Evolutionary conservation across 2,329 filamentous ascomycete genomes (phyloP).

Genomic region (Aureobasidium leucospermi): DNA sequence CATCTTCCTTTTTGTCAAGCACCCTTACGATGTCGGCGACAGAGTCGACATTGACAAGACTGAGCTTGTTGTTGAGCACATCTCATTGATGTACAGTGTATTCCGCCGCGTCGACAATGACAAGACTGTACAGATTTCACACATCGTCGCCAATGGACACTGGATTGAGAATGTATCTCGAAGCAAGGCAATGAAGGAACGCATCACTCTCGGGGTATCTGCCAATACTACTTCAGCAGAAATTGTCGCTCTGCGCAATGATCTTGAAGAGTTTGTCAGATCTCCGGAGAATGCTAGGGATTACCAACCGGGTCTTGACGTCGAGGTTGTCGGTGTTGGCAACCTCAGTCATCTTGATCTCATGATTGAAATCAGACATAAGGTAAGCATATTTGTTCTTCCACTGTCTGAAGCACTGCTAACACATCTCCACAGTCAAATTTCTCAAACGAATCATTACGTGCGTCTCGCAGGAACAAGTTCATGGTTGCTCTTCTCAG

Average conservation of each 20-base stretch:
- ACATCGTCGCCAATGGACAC: slow-evolving; percentile 29
- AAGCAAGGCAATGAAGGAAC: slow-evolving; percentile 30
- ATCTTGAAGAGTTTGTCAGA: slow-evolving; percentile 26
- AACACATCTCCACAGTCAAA: slow-evolving; percentile 26
- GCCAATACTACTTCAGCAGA: slow-evolving; percentile 27
- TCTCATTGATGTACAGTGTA: slow-evolving; percentile 28
- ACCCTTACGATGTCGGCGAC: slow-evolving; percentile 56
- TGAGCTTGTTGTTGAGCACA: slow-evolving; percentile 26
- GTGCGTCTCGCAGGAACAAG: slow-evolving; percentile 73
- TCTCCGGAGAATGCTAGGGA: slow-evolving; percentile 29
- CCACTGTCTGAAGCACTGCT: background rate
- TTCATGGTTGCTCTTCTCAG: slow-evolving; percentile 89
- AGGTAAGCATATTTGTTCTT: slow-evolving; percentile 16
- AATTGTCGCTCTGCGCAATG: slow-evolving; percentile 23
- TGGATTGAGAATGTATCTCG: slow-evolving; percentile 33
- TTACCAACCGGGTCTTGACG: slow-evolving; percentile 26
- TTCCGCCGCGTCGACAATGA: slow-evolving; percentile 26
- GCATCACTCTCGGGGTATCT: slow-evolving; percentile 23
- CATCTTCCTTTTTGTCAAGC: slow-evolving; percentile 94
- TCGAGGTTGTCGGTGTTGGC: slow-evolving; percentile 25
- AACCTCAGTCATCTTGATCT: slow-evolving; percentile 28
- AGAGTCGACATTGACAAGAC: slow-evolving; percentile 23
- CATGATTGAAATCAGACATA: slow-evolving; percentile 28
- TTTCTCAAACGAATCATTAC: slow-evolving; percentile 62
- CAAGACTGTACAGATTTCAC: slow-evolving; percentile 28